phyloP scores from a whole-genome alignment of 164 flowering plant species.

The Nymphaea thermarum region DNA sequence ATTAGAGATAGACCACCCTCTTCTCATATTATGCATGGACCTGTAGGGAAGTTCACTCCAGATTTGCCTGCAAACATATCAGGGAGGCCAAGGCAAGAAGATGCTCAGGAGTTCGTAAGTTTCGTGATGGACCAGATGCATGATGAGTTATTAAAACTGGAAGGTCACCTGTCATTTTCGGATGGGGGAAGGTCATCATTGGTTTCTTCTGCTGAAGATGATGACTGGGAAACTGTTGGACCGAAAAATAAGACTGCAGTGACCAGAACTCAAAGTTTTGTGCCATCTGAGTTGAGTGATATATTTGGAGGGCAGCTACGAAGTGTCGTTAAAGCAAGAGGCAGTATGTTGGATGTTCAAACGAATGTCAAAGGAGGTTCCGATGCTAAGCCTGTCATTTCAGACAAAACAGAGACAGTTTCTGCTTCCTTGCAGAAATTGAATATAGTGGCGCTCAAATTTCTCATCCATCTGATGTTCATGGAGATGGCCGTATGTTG shows the following conservation, averaged over 20 bases:
- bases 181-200: conserved; percentile 27
- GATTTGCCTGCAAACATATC: conserved; percentile 59
- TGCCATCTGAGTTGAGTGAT: conserved; percentile 71
- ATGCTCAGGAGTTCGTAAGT: conserved; percentile 96
- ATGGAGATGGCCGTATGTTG: background rate
- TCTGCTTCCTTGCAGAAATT: background rate
- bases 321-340: conserved; percentile 92
- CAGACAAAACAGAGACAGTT: background rate
- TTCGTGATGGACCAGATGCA: conserved; percentile 89
- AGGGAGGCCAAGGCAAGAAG: conserved; percentile 96
- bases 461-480: background rate
- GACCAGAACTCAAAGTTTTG: conserved; percentile 79
- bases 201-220: conserved; percentile 67
- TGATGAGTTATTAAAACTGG: conserved; percentile 79
- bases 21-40: conserved; percentile 4
- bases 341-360: conserved; percentile 8
- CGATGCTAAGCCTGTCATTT: background rate
- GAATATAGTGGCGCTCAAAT: background rate
- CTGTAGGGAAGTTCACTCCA: conserved; percentile 83
- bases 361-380: background rate
- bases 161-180: conserved; percentile 26
- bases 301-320: conserved; percentile 86
- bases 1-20: conserved; percentile 2
- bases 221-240: conserved; percentile 98
- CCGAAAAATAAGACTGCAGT: conserved; percentile 94